Conservation (phyloP, 75 land plant genomes). For the Pseudotsuga menziesii region DNA sequence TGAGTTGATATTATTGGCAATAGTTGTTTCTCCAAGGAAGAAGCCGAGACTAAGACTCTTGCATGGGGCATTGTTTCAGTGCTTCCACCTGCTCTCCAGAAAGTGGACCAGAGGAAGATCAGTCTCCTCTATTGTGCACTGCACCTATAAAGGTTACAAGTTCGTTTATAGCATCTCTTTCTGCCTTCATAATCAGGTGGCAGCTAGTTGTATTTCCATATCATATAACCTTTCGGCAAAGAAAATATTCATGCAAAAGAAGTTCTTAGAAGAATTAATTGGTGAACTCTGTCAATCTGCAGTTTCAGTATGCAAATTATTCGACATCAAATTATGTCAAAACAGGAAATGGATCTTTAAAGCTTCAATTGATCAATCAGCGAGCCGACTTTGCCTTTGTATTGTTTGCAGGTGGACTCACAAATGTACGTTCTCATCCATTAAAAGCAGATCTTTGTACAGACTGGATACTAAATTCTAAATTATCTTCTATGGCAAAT, state of each 20-base stretch:
- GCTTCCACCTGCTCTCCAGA: conserved; percentile 5
- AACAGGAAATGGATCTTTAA: conserved; percentile 66
- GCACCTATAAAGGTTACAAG: conserved; percentile 15
- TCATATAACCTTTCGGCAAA: too few species aligned
- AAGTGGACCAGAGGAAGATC: not conserved
- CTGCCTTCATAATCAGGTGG: too few species aligned
- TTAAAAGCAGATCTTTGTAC: too few species aligned
- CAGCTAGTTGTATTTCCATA: too few species aligned
- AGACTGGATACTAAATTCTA: too few species aligned
- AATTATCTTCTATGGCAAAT: too few species aligned
- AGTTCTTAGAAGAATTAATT: too few species aligned
- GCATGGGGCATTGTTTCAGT: conserved; percentile 2
- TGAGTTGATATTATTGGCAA: too few species aligned
- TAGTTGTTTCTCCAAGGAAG: too few species aligned
- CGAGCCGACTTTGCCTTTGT: conserved; percentile 87
- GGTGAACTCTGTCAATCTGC: conserved; percentile 18
- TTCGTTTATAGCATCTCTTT: too few species aligned
- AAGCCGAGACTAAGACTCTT: too few species aligned
- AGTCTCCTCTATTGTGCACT: conserved; percentile 10
- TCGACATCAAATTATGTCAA: conserved; percentile 37
- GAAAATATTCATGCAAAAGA: too few species aligned
- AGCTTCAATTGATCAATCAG: conserved; percentile 81
- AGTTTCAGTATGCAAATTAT: conserved; percentile 92
- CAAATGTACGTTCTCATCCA: conserved; percentile 40
- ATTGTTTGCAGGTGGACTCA: conserved; percentile 80